A percentile compares a stretch with the other conserved stretches of the same genome.
These are phyloP conservation scores for Neofusicoccum ribis DNA, from an alignment of 2,329 filamentous ascomycete genomes.

Conservation along the genomic window DNA sequence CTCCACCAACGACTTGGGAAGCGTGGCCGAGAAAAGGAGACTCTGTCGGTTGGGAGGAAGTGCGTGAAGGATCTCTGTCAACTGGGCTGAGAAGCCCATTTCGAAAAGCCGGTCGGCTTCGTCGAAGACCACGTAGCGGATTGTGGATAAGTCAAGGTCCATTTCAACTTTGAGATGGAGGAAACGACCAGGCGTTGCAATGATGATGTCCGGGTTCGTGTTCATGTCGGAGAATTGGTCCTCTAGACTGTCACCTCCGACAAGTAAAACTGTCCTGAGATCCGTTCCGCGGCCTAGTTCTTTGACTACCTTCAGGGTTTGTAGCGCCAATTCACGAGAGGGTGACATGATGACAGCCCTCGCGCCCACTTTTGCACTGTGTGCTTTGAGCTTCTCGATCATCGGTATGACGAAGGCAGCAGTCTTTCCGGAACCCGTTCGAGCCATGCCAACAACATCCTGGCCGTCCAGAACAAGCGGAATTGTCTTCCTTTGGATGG, in stretches of 20 bases:
- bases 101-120: slow-evolving; percentile 97
- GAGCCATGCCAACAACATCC: slow-evolving; percentile 98
- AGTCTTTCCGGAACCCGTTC: slow-evolving; percentile 98
- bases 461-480: slow-evolving; percentile 84
- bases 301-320: slow-evolving; percentile 95
- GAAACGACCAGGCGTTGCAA: slow-evolving; percentile 94
- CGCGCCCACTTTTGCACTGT: slow-evolving; percentile 83
- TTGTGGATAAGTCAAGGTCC: slow-evolving; percentile 83
- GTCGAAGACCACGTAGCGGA: slow-evolving; percentile 94
- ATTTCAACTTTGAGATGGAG: slow-evolving; percentile 97
- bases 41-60: slow-evolving; percentile 84
- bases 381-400: slow-evolving; percentile 88
- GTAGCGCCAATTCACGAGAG: slow-evolving; percentile 88
- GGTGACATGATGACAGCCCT: slow-evolving; percentile 88
- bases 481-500: slow-evolving; percentile 96
- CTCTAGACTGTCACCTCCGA: slow-evolving; percentile 93
- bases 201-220: slow-evolving; percentile 93
- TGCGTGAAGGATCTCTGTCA: slow-evolving; percentile 89
- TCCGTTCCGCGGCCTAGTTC: slow-evolving; percentile 90
- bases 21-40: slow-evolving; percentile 88
- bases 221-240: slow-evolving; percentile 94
- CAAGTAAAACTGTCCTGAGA: slow-evolving; percentile 82
- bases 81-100: slow-evolving; percentile 94
- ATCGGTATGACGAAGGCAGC: slow-evolving; percentile 98
- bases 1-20: slow-evolving; percentile 92